Evolutionary conservation across 2,329 filamentous ascomycete genomes (phyloP), one percentile per base, ranked within the genome.

Genomic region (Microcyclosporella mali): DNA sequence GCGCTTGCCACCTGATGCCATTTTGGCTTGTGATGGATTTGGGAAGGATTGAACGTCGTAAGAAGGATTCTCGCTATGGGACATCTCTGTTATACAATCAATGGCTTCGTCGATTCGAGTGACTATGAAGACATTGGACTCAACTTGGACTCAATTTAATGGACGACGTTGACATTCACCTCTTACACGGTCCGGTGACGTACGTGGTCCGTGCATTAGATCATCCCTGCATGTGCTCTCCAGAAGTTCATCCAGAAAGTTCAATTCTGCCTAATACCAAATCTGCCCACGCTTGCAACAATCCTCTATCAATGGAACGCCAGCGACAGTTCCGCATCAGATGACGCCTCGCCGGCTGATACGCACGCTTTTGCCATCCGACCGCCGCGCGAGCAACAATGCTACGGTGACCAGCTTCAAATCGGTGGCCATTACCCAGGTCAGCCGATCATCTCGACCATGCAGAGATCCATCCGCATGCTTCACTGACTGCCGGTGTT

Each of bases 311-410:
- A 38, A 53, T 53, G 48, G 46, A 47, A 33, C 27, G 28, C 33
- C 14, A 17, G 19, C 37, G 21, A 15, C 11, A 33, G 32, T 34
- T 33, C 27, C 43, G 51, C 37, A 33, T 49, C 52, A 51, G 52
- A 63, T 63, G 60, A 63, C 54, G 50, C 40, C 50, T 61, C 61
- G 56, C 59, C 60, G 66, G 62, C 64, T 66, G 60, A 70, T 70
- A 68, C 68, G 69, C 61, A 65, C 65, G 59, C 66, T 69, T 53
- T 63, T 65, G 47, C 66, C 64, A 56, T 67, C 62, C 54, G 62
- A 60, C 59, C 63, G 65, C 52, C 45, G 33, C 32, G 31, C 46
- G 29, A 39, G 35, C 38, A 44, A 50, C 39, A n/a, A 19, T 19
- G 14, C n/a, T n/a, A n/a, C 12, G 11, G 14, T 17, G 14, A 12